These are phyloP conservation scores for Aspergillus mulundensis DNA, from an alignment of 495 filamentous ascomycete genomes.

Conservation along the genomic window DNA sequence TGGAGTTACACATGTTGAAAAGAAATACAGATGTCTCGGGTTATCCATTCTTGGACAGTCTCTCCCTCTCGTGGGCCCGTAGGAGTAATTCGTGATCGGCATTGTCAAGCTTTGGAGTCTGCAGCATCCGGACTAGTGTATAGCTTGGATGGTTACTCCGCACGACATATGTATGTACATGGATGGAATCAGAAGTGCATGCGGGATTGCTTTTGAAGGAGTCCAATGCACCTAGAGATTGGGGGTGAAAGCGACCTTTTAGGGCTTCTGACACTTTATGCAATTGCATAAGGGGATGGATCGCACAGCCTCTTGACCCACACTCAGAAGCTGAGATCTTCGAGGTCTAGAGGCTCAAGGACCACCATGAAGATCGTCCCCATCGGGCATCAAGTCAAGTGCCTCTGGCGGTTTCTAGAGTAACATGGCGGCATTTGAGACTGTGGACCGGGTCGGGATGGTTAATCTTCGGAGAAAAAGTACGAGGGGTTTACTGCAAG, in stretches of 20 bases:
- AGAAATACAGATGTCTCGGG: background rate
- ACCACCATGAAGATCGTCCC: conserved; percentile 1
- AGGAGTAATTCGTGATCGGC: background rate
- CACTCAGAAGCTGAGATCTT: background rate
- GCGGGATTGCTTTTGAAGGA: background rate
- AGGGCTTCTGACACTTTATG: background rate
- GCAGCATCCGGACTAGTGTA: background rate
- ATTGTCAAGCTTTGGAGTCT: conserved; percentile 1
- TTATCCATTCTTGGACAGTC: background rate
- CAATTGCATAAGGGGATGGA: background rate
- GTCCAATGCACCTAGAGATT: background rate
- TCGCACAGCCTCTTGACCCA: background rate
- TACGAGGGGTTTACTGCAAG: too few relatives aligned
- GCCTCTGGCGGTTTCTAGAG: background rate
- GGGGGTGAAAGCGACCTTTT: background rate
- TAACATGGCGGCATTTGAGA: background rate
- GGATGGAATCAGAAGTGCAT: background rate
- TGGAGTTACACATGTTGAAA: background rate
- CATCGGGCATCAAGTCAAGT: background rate
- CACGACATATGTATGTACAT: background rate
- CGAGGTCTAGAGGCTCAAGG: background rate
- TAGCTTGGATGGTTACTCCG: too few relatives aligned
- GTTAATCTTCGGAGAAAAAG: conserved; percentile 3
- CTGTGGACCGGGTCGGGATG: background rate
- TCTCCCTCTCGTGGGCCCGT: background rate